Base-by-base conservation (phyloP, 768 basidiomycete species). In the Pulveroboletus ravenelii region DNA sequence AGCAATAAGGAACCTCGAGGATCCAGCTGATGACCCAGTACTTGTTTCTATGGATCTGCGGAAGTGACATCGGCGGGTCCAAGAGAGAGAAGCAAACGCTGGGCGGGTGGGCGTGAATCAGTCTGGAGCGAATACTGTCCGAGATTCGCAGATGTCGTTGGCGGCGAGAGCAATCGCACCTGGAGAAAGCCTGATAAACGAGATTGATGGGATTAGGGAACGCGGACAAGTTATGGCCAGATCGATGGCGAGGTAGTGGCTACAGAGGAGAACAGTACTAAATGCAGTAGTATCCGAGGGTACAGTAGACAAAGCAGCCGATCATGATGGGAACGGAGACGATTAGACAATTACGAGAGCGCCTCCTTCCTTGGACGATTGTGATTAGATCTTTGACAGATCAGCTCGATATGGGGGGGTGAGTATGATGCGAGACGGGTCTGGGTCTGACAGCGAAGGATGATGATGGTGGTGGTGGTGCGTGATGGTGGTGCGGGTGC, bases 281-380 rank as follows among this genome's bases (percentile, higher is more conserved):
- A 10, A 38, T 46, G 46, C 27, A 35, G 40, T 48, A 35, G 40
- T 48, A 49, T 48, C 48, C 38, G 43, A 32, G 12, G 36, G 36
- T 48, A 38, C 20, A 42, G 9, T 32, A 51, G 48, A 42, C 37
- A 53, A 38, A 44, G 50, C 51, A 49, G 27, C 20, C 32, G 20
- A 23, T 23, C 20, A 23, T 23, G 20, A 23, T 23, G 4, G 20
- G 20, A 23, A 23, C 20, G 20, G 20, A 23, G 4, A 23, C 20
- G 20, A 23, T 23, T 23, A 23, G 20, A 36, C 30, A 7, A 35
- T 59, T 50, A 60, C 47, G 52, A 37, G 43, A 37, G 52, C 51
- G 36, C 50, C 58, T 59, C 63, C 55, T 58, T 61, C 54, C 54
- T 39, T 52, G 17, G 43, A 56, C 31, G 17, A 31, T 34, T 46